Evolutionary conservation across 345 rosid genomes (phyloP), one percentile per base, ranked within the genome.

Genomic region (Citrus maxima): DNA sequence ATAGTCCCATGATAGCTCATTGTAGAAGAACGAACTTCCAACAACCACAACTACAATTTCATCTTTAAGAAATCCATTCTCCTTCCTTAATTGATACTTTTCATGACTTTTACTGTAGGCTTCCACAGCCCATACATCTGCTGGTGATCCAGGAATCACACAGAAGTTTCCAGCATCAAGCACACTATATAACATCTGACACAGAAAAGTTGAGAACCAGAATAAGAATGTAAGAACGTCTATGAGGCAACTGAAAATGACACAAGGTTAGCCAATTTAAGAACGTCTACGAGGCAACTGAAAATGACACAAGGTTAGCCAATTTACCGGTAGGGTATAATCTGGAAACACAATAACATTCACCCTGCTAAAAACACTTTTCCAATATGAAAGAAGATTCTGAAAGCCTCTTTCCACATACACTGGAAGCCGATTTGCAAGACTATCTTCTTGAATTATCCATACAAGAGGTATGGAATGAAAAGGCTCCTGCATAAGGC

Each of bases 401-500:
- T 84, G 76, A 82, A 85, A 82, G 73, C 91, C 95, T 89, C 66
- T 90, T 78, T 80, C 90, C 80, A 77, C 85, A 86, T 94, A 94
- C 78, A 86, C 73, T 56, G 92, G 88, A 83, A 92, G 90, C 73
- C 89, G 93, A 83, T 85, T 88, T 78, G 97, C 97, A 80, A 94
- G 98, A 61, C 84, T 77, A 81, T 90, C 97, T 79, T 97, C 99
- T 82, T 93, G 98, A 82, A 97, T 82, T 81, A 93, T 89, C 99
- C 98, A 97, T 86, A 97, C 81, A 81, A 94, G 88, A 65, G 98
- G 97, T 81, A 94, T 83, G 32, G 93, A 90, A 88, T 81, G 89
- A 88, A 97, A 94, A 76, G 98, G 98, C 90, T 93, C 98, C 93
- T 90, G 97, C 98, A 88, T 92, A 79, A 97, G 97, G 95, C 99